phyloP scores from a whole-genome alignment of 2,329 filamentous ascomycete genomes.

The Tolypocladium pustulatum region DNA sequence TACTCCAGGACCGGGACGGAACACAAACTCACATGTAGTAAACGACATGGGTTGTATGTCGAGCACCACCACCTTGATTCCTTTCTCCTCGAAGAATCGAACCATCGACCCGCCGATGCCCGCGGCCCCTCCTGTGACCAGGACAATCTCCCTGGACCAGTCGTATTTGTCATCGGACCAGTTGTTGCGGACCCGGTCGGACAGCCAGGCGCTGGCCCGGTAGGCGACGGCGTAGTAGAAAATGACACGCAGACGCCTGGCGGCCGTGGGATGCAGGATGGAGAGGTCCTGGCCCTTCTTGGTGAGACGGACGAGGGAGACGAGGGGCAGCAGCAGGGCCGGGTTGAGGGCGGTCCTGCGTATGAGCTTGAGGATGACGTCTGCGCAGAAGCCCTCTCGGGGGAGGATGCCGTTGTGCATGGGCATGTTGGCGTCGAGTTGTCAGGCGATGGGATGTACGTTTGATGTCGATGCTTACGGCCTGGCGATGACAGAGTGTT shows the following conservation, averaged over 20 bases:
- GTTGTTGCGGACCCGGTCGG: slow-evolving; percentile 23
- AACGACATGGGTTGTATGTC: slow-evolving; percentile 56
- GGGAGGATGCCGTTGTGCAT: slow-evolving; percentile 42
- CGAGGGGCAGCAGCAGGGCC: slow-evolving; percentile 48
- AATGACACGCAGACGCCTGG: slow-evolving; percentile 34
- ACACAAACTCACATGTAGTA: slow-evolving; percentile 29
- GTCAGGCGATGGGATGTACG: background rate
- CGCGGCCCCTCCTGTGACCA: slow-evolving; percentile 64
- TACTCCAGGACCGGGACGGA: background rate
- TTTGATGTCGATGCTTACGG: background rate
- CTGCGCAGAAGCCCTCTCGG: slow-evolving; percentile 48
- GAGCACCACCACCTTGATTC: slow-evolving; percentile 59
- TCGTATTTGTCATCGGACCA: slow-evolving; percentile 37
- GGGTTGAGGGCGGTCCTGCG: slow-evolving; percentile 55
- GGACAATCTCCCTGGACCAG: slow-evolving; percentile 59
- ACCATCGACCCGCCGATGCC: slow-evolving; percentile 63
- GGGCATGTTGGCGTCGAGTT: slow-evolving; percentile 15
- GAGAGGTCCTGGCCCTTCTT: slow-evolving; percentile 45
- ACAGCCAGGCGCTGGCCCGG: slow-evolving; percentile 18
- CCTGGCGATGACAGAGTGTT: too few species aligned
- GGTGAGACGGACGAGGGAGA: slow-evolving; percentile 55
- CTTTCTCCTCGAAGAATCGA: slow-evolving; percentile 50
- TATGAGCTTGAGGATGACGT: slow-evolving; percentile 48
- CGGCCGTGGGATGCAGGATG: slow-evolving; percentile 38
- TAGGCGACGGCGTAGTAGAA: slow-evolving; percentile 19